Conservation (phyloP, 73 alveolate species). For the Uronychia binucleata region DNA sequence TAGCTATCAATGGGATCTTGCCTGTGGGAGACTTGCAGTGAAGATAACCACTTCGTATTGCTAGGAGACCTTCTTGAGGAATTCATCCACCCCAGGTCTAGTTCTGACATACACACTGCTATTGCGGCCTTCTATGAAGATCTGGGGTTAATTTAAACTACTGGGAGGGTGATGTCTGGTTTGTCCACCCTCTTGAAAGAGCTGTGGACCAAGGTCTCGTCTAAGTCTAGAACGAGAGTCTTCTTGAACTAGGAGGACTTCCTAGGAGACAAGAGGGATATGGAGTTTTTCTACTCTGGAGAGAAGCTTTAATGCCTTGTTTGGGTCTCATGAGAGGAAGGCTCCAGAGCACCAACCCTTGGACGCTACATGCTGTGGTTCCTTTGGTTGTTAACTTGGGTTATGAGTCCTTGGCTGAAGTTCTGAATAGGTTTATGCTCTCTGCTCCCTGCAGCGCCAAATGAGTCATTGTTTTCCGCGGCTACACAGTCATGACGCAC, state of each 20-base stretch:
- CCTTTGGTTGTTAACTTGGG: not conserved
- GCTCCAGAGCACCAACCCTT: too few species aligned
- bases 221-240: constrained; percentile 68
- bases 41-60: constrained; percentile 69
- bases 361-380: not conserved
- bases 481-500: not conserved
- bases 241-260: constrained; percentile 41
- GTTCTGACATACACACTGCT: constrained; percentile 73
- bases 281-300: not conserved
- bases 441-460: not conserved
- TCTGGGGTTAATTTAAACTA: not conserved
- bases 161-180: constrained; percentile 62
- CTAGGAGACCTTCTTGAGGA: constrained; percentile 62
- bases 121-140: constrained; percentile 25
- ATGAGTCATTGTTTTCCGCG: not conserved
- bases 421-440: not conserved
- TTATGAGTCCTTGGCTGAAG: not conserved
- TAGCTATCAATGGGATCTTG: not conserved
- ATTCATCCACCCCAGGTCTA: constrained; percentile 90
- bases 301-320: not conserved
- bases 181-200: constrained; percentile 65
- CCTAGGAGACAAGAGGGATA: constrained; percentile 14
- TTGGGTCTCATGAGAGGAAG: not conserved
- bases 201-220: constrained; percentile 70
- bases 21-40: constrained; percentile 77